A percentile compares a stretch with the other conserved stretches of the same genome.
phyloP scores from a whole-genome alignment of 345 rosid genomes.

The Trapa incisa region DNA sequence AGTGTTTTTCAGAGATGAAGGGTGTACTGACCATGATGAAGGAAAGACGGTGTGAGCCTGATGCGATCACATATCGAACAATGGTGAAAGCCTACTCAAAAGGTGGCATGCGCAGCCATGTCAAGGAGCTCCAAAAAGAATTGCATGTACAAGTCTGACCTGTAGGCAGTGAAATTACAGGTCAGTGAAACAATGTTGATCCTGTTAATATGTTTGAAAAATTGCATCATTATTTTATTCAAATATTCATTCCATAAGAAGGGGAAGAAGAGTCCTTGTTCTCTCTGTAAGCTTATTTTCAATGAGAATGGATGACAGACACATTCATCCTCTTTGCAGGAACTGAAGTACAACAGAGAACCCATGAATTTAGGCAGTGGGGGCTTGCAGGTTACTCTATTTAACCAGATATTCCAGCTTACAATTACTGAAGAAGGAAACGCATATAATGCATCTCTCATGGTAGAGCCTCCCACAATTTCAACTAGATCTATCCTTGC shows the following conservation, averaged over 20 bases:
- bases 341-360: neutral
- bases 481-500: neutral
- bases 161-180: conserved; percentile 14
- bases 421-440: conserved; percentile 20
- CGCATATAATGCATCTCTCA: no score
- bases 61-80: conserved; percentile 61
- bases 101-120: conserved; percentile 58
- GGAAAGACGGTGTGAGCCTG: conserved; percentile 59
- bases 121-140: conserved; percentile 38
- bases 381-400: conserved; percentile 26
- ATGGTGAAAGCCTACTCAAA: conserved; percentile 67
- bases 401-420: conserved; percentile 12
- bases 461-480: conserved; percentile 6
- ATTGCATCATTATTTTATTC: neutral
- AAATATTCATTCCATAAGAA: neutral
- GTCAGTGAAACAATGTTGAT: conserved; percentile 10
- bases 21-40: conserved; percentile 64
- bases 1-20: conserved; percentile 70
- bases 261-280: neutral
- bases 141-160: conserved; percentile 25
- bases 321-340: neutral
- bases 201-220: neutral
- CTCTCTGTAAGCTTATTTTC: no score
- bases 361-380: conserved; percentile 14
- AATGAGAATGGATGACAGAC: neutral